A percentile compares a stretch with the other conserved stretches of the same genome.
Evolutionary conservation across 345 rosid genomes (phyloP).

Genomic region (Murraya koenigii): DNA sequence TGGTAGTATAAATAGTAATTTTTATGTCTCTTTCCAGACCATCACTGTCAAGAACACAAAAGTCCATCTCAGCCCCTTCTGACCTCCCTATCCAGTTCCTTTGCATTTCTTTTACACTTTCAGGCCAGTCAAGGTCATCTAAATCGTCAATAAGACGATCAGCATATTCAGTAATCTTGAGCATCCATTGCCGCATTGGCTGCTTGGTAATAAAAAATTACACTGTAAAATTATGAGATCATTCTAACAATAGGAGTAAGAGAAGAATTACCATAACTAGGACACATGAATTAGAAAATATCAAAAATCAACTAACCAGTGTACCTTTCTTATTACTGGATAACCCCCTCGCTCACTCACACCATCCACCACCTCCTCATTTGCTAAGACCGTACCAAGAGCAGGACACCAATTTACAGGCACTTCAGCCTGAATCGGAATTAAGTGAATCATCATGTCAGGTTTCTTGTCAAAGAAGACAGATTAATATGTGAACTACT

Average conservation of each 20-base stretch:
- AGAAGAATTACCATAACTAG: slow-evolving; percentile 17
- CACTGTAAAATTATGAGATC: slow-evolving; percentile 82
- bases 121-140: slow-evolving; percentile 95
- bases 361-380: slow-evolving; percentile 98
- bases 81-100: slow-evolving; percentile 96
- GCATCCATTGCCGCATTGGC: slow-evolving; percentile 99
- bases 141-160: slow-evolving; percentile 91
- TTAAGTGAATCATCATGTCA: slow-evolving; percentile 18
- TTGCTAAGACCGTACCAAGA: slow-evolving; percentile 97
- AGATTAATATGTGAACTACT: slow-evolving; percentile 10
- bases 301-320: slow-evolving; percentile 3
- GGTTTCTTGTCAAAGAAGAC: slow-evolving; percentile 19
- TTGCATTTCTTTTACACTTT: slow-evolving; percentile 89
- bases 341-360: slow-evolving; percentile 97
- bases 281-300: background rate
- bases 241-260: slow-evolving; percentile 46
- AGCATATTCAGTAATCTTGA: slow-evolving; percentile 91
- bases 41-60: slow-evolving; percentile 51
- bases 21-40: slow-evolving; percentile 50
- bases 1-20: slow-evolving; percentile 76
- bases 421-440: slow-evolving; percentile 77
- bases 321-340: slow-evolving; percentile 94
- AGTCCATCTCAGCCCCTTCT: slow-evolving; percentile 81
- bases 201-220: slow-evolving; percentile 96
- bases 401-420: slow-evolving; percentile 99